A percentile compares a stretch with the other conserved stretches of the same genome.
Evolutionary conservation across 2,329 filamentous ascomycete genomes (phyloP).

Genomic region (Fonsecaea nubica): DNA sequence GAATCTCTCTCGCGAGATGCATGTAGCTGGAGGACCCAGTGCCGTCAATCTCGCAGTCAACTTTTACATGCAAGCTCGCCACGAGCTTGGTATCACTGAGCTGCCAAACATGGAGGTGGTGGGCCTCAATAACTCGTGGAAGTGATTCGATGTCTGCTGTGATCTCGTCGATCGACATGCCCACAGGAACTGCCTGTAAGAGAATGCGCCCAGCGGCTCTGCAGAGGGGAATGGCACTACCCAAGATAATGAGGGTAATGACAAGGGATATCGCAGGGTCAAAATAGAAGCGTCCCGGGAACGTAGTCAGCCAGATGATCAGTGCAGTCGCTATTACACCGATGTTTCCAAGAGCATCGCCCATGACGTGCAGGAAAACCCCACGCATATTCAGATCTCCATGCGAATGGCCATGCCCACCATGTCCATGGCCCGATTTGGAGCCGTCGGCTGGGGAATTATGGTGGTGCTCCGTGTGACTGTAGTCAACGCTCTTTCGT

Average conservation of each 20-base stretch:
- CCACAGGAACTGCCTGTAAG: constrained; percentile 89
- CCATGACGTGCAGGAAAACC: constrained; percentile 68
- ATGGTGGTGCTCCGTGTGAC: constrained; percentile 80
- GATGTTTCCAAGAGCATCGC: constrained; percentile 56
- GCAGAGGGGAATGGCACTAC: constrained; percentile 58
- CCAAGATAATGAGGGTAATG: constrained; percentile 79
- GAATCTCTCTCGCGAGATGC: constrained; percentile 80
- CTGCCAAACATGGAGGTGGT: constrained; percentile 98
- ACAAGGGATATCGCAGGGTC: constrained; percentile 92
- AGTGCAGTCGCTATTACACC: constrained; percentile 68
- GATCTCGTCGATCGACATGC: constrained; percentile 87
- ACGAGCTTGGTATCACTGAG: constrained; percentile 93
- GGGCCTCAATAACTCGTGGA: constrained; percentile 84
- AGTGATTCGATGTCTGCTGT: constrained; percentile 87
- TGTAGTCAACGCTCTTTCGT: constrained; percentile 45
- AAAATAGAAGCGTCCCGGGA: constrained; percentile 80
- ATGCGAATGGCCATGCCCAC: constrained; percentile 76
- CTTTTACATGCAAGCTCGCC: constrained; percentile 90
- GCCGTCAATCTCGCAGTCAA: constrained; percentile 86
- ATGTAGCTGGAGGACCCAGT: constrained; percentile 83
- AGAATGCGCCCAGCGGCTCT: constrained; percentile 73
- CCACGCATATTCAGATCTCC: constrained; percentile 93
- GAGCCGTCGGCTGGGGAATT: constrained; percentile 70
- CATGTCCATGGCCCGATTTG: constrained; percentile 51
- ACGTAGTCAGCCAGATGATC: constrained; percentile 89